A percentile compares a stretch with the other conserved stretches of the same genome.
Evolutionary conservation across 805 yeast species (phyloP).

Genomic region (Starmerella vaccinii): DNA sequence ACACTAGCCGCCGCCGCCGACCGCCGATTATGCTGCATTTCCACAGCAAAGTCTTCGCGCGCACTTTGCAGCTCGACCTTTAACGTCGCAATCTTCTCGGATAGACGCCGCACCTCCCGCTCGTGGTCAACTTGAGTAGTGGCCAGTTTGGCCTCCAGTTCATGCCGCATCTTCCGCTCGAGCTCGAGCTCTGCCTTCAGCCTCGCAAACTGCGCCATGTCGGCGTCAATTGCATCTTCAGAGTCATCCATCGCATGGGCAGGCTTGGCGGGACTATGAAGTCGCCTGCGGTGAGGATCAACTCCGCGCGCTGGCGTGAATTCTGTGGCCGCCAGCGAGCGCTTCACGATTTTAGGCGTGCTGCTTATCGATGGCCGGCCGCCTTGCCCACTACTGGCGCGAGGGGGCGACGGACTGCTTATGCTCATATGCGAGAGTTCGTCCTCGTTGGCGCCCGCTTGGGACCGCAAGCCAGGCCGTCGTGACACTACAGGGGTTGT

Average conservation of each 20-base stretch:
- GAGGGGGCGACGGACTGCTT: constrained; percentile 7
- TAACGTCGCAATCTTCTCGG: constrained; percentile 9
- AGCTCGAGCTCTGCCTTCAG: constrained; percentile 11
- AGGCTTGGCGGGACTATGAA: constrained; percentile 19
- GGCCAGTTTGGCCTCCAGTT: constrained; percentile 15
- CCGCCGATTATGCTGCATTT: constrained; percentile 4
- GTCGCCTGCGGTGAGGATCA: constrained; percentile 20
- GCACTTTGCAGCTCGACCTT: constrained; percentile 9
- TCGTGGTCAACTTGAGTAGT: constrained; percentile 13
- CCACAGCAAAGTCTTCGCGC: constrained; percentile 10
- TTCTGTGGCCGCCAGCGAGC: constrained; percentile 19
- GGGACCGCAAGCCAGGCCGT: neutral
- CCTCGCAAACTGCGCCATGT: constrained; percentile 7
- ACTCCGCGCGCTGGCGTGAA: constrained; percentile 24
- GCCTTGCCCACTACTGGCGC: neutral
- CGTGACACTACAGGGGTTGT: neutral
- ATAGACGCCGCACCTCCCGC: constrained; percentile 8
- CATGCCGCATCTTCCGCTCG: constrained; percentile 8
- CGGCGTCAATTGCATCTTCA: neutral
- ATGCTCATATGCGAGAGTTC: constrained; percentile 1
- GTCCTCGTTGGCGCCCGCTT: neutral
- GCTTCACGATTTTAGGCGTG: constrained; percentile 22
- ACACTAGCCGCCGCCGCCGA: neutral
- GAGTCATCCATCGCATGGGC: neutral
- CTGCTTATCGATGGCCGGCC: constrained; percentile 18